Evolutionary conservation across 2,329 filamentous ascomycete genomes (phyloP).

Genomic region (Arthrobotrys iridis): DNA sequence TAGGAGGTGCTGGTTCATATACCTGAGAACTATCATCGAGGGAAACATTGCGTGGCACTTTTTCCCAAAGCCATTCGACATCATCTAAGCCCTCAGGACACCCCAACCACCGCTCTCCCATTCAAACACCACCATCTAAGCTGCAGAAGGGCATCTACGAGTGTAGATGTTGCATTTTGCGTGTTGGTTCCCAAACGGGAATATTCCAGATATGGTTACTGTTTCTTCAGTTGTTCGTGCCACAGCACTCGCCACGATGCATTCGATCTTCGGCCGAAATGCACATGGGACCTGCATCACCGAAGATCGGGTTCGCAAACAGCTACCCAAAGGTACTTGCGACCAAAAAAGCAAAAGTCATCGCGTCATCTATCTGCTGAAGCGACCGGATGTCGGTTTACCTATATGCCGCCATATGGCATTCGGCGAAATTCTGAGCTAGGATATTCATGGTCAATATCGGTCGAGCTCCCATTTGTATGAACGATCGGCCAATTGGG

Average conservation of each 20-base stretch:
- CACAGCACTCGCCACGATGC: constrained; percentile 45
- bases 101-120: neutral
- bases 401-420: neutral
- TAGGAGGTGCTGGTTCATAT: neutral
- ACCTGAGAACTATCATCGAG: neutral
- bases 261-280: constrained; percentile 15
- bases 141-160: neutral
- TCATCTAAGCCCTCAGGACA: neutral
- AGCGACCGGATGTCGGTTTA: neutral
- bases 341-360: constrained; percentile 49
- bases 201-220: constrained; percentile 14
- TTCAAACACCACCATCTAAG: neutral
- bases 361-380: constrained; percentile 37
- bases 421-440: neutral
- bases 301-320: neutral
- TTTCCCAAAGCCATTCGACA: too few species aligned
- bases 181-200: constrained; percentile 37
- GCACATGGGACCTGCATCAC: constrained; percentile 34
- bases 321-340: neutral
- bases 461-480: neutral
- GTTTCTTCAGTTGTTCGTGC: neutral
- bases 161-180: constrained; percentile 20
- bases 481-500: neutral
- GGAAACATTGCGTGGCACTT: neutral
- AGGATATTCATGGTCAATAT: neutral